These are phyloP conservation scores for Pythium dissimile DNA, from an alignment of 352 stramenopile species.

Conservation along the genomic window DNA sequence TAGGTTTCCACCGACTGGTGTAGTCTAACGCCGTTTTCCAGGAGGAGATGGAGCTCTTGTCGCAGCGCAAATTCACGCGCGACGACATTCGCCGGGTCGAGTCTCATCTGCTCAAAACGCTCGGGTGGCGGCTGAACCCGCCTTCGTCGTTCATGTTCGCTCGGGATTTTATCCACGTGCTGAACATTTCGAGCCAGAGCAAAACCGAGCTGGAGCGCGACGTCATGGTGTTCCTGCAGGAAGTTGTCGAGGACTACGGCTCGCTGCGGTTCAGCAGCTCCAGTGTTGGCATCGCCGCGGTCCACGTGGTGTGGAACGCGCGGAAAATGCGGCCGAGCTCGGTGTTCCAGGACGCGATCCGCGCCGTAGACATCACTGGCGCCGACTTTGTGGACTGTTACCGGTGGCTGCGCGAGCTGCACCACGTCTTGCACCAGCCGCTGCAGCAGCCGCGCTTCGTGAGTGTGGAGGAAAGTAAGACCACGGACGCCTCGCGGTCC, in stretches of 20 bases:
- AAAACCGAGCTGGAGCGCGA: conserved; percentile 22
- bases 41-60: conserved; percentile 51
- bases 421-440: conserved; percentile 19
- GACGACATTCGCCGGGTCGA: conserved; percentile 37
- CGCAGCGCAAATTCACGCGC: conserved; percentile 40
- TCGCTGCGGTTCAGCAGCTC: conserved; percentile 36
- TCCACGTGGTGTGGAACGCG: conserved; percentile 37
- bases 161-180: conserved; percentile 33
- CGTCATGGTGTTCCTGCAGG: conserved; percentile 30
- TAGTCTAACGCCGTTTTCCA: conserved; percentile 15
- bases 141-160: conserved; percentile 39
- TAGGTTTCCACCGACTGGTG: not conserved
- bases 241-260: conserved; percentile 20
- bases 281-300: conserved; percentile 33
- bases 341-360: conserved; percentile 30
- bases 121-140: conserved; percentile 36
- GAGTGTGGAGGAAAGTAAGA: conserved; percentile 37
- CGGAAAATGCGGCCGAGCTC: conserved; percentile 25
- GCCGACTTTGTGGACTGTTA: conserved; percentile 34
- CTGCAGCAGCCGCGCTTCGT: conserved; percentile 28
- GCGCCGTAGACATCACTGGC: conserved; percentile 15
- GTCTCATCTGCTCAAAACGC: conserved; percentile 27
- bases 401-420: conserved; percentile 30
- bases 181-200: conserved; percentile 13
- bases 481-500: conserved; percentile 25